Evolutionary conservation across 2,329 filamentous ascomycete genomes (phyloP), one percentile per base, ranked within the genome.

Genomic region (Westerdykella aurantiaca): DNA sequence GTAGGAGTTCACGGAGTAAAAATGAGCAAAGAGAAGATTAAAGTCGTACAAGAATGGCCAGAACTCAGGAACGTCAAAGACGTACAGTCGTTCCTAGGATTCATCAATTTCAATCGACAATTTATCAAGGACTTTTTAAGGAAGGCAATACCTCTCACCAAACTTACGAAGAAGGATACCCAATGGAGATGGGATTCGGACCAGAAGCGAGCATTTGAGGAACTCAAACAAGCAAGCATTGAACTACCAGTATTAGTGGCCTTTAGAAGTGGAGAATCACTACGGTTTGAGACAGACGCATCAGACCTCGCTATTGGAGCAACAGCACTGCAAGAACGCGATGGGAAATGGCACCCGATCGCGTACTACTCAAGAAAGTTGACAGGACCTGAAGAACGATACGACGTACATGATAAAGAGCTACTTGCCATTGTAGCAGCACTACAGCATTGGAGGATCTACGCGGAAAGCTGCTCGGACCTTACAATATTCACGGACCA

Each of bases 101-200:
- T 49, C 38, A 31, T 38, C 37, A 49, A 46, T 31, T 46, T 46
- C 31, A 43, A 48, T 21, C 17, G 16, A 34, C 34, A 44, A 17
- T 34, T 34, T 34, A 34, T 34, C 33, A 34, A 34, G 33, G 33
- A 34, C 16, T 34, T 34, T 12, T 34, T 12, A 17, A 34, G 13
- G 33, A 34, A 34, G 12, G 33, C 33, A 21, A 39, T 34, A 43
- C 34, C 39, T 39, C 25, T 42, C 22, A 46, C n/a, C 21, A n/a
- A 35, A 21, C 25, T 42, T 14, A 46, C 25, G 33, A 38, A 33
- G 37, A 46, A 31, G 39, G 39, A 16, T 14, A 31, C 29, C 17
- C 12, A 18, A 35, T 35, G 34, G 16, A 21, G 21, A 41, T 41
- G 43, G 18, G 25, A 5, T 13, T 5, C 5, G 11, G 29, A 34